These are phyloP conservation scores for Aaosphaeria arxii DNA, from an alignment of 2,329 filamentous ascomycete species.

Conservation along the genomic window DNA sequence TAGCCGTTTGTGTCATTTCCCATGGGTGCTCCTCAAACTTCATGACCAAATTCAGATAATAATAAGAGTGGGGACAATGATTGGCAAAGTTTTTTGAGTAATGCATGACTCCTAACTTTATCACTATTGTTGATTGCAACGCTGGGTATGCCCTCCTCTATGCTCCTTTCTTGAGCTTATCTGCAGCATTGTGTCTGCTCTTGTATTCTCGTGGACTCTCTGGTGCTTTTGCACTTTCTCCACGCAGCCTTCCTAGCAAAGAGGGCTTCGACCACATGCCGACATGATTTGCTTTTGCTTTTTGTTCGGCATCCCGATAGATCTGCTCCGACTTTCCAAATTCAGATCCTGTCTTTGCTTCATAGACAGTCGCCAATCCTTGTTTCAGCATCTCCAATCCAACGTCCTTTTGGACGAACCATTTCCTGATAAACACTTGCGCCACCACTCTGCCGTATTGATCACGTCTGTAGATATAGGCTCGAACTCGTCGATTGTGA, in stretches of 20 bases:
- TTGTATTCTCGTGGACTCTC: conserved; percentile 92
- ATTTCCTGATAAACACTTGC: conserved; percentile 71
- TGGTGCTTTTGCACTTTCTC: conserved; percentile 52
- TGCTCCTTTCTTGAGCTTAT: conserved; percentile 35
- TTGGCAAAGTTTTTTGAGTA: too few relatives aligned
- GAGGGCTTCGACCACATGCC: conserved; percentile 65
- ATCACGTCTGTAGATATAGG: conserved; percentile 78
- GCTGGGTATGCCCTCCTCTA: not conserved
- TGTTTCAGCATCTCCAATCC: conserved; percentile 83
- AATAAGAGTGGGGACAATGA: too few relatives aligned
- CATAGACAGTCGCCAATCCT: conserved; percentile 87
- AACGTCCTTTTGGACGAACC: conserved; percentile 72
- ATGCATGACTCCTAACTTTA: too few relatives aligned
- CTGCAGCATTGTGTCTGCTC: conserved; percentile 50
- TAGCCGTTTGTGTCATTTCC: too few relatives aligned
- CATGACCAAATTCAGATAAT: too few relatives aligned
- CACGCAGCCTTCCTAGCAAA: conserved; percentile 40
- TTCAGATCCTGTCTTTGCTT: conserved; percentile 85
- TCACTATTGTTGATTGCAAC: too few relatives aligned
- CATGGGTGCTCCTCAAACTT: too few relatives aligned
- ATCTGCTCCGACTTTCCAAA: conserved; percentile 67
- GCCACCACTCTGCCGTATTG: conserved; percentile 91
- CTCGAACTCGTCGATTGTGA: conserved; percentile 69
- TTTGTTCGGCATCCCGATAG: conserved; percentile 65
- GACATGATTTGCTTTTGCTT: conserved; percentile 39